These are phyloP conservation scores for Salvia splendens DNA, from an alignment of 257 asterid species.

Conservation along the genomic window DNA sequence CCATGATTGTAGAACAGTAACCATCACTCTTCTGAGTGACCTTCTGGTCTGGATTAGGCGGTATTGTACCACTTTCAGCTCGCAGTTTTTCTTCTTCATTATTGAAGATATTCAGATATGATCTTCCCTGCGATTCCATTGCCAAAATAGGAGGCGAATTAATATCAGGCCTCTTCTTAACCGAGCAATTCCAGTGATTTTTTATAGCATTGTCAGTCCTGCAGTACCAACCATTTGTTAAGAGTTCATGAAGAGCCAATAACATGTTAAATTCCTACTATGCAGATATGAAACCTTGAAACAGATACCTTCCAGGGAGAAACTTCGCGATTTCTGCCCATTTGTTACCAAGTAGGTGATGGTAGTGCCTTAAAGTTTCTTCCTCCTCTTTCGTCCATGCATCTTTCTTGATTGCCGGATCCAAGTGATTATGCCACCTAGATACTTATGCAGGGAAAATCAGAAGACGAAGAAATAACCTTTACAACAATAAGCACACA, in stretches of 20 bases:
- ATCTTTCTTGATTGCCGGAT: conserved; percentile 70
- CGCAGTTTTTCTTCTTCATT: conserved; percentile 38
- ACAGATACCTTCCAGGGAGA: conserved; percentile 80
- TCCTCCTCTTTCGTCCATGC: conserved; percentile 79
- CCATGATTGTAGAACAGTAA: conserved; percentile 46
- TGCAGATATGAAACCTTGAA: conserved; percentile 16
- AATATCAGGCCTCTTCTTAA: conserved; percentile 56
- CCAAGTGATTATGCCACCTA: conserved; percentile 90
- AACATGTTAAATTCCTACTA: conserved; percentile 13
- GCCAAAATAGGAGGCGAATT: conserved; percentile 44
- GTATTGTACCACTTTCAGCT: conserved; percentile 20
- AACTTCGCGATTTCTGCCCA: conserved; percentile 83
- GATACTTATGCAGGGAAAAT: conserved; percentile 29
- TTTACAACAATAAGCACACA: conserved; percentile 9
- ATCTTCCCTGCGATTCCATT: conserved; percentile 31
- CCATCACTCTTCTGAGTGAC: conserved; percentile 30
- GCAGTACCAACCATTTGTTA: conserved; percentile 25
- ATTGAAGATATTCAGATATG: conserved; percentile 27
- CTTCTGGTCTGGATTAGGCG: conserved; percentile 30
- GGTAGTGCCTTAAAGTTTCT: conserved; percentile 50
- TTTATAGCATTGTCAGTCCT: conserved; percentile 86
- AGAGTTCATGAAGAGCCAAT: conserved; percentile 1
- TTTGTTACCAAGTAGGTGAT: conserved; percentile 64
- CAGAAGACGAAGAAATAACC: conserved; percentile 17
- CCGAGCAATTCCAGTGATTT: conserved; percentile 78